These are phyloP conservation scores for Xylaria sp. DNA, from an alignment of 2,329 filamentous ascomycete genomes.

Conservation along the genomic window DNA sequence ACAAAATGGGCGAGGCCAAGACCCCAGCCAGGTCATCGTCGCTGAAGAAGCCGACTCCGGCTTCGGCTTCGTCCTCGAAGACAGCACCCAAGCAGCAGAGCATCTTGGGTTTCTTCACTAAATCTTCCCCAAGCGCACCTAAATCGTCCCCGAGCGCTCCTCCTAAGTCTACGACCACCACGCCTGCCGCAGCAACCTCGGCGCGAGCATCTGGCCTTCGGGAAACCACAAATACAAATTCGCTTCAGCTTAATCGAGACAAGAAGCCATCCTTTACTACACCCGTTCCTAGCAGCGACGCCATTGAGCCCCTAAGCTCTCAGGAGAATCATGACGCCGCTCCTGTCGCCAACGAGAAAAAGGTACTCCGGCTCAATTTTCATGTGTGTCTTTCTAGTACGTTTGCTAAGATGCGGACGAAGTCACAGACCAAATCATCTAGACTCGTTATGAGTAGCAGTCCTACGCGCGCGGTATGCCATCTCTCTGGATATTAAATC, in stretches of 20 bases:
- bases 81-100: constrained; percentile 62
- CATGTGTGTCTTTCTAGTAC: constrained; percentile 40
- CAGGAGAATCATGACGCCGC: constrained; percentile 56
- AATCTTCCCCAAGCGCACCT: constrained; percentile 36
- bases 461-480: constrained; percentile 69
- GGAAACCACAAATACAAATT: constrained; percentile 45
- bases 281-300: constrained; percentile 77
- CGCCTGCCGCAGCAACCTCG: constrained; percentile 19
- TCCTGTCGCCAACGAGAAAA: constrained; percentile 29
- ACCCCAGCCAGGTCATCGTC: constrained; percentile 36
- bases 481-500: background rate
- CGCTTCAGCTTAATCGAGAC: constrained; percentile 35
- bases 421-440: constrained; percentile 39
- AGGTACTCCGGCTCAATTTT: constrained; percentile 49
- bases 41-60: constrained; percentile 42
- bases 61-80: constrained; percentile 31
- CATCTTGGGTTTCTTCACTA: constrained; percentile 76
- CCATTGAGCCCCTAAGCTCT: constrained; percentile 59
- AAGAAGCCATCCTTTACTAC: constrained; percentile 49
- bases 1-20: constrained; percentile 28
- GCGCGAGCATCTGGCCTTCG: constrained; percentile 38
- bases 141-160: constrained; percentile 42
- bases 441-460: constrained; percentile 54
- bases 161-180: constrained; percentile 26
- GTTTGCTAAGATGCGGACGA: constrained; percentile 37